Conservation (phyloP, 345 rosid genomes). For the Raphanus sativus region DNA sequence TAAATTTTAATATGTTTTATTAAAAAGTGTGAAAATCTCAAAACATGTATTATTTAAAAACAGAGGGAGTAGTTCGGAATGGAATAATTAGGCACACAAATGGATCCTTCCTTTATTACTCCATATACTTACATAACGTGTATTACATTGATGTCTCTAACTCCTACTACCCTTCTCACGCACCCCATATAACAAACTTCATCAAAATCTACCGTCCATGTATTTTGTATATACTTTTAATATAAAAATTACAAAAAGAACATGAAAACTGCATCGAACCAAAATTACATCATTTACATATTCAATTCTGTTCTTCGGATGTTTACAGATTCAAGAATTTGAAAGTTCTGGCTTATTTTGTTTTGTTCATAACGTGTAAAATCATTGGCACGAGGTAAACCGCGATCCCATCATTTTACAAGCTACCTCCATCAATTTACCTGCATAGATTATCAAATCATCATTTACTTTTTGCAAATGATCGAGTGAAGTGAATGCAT, state of each 20-base stretch:
- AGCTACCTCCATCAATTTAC: constrained; percentile 85
- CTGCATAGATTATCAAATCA: constrained; percentile 43
- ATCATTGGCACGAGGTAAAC: constrained; percentile 65
- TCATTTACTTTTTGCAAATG: background rate
- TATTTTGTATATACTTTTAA: constrained; percentile 20
- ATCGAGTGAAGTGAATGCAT: background rate
- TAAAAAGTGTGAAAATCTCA: too few relatives aligned
- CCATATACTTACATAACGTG: constrained; percentile 23
- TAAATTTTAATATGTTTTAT: too few relatives aligned
- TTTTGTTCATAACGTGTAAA: constrained; percentile 27
- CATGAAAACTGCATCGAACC: constrained; percentile 33
- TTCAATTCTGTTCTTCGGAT: constrained; percentile 23
- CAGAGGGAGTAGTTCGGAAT: background rate
- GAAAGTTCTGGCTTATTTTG: constrained; percentile 1
- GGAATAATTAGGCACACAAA: constrained; percentile 26
- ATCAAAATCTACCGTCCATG: constrained; percentile 25
- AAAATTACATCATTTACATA: constrained; percentile 42
- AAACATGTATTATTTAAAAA: too few relatives aligned
- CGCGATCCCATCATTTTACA: constrained; percentile 72
- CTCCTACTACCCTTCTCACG: constrained; percentile 10
- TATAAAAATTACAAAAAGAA: constrained; percentile 25
- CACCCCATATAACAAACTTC: background rate
- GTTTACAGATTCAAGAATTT: constrained; percentile 43
- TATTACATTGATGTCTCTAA: constrained; percentile 21
- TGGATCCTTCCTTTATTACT: constrained; percentile 26